These are phyloP conservation scores for Talaromyces funiculosus DNA, from an alignment of 2,329 filamentous ascomycete species.

Conservation along the genomic window DNA sequence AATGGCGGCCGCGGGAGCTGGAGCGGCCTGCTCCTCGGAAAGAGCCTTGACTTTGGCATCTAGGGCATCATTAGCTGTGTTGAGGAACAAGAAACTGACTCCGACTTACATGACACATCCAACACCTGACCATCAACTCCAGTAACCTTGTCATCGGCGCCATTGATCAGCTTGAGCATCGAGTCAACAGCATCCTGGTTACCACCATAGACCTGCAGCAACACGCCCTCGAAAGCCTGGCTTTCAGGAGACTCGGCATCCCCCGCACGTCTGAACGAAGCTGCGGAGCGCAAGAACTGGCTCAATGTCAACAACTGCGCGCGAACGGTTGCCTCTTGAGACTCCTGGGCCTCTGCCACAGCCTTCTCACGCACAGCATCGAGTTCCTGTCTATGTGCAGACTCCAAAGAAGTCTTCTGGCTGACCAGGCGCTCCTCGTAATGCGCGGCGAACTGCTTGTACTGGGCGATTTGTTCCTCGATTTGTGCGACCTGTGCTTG, in stretches of 20 bases:
- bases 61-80: conserved; percentile 20
- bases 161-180: conserved; percentile 57
- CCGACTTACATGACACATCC: conserved; percentile 52
- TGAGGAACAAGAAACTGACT: not conserved
- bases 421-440: conserved; percentile 51
- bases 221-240: conserved; percentile 58
- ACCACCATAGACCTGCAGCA: conserved; percentile 59
- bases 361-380: conserved; percentile 48
- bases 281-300: conserved; percentile 58
- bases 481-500: conserved; percentile 52
- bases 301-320: conserved; percentile 54
- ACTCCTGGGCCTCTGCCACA: conserved; percentile 44
- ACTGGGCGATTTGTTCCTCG: conserved; percentile 57
- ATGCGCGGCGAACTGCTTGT: conserved; percentile 55
- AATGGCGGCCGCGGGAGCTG: conserved; percentile 38
- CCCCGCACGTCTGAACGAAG: conserved; percentile 54
- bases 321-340: conserved; percentile 45
- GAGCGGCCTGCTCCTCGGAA: conserved; percentile 38
- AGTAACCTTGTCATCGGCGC: conserved; percentile 52
- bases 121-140: conserved; percentile 52
- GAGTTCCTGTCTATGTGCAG: conserved; percentile 52
- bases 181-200: conserved; percentile 54
- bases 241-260: conserved; percentile 54
- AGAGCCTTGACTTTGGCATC: conserved; percentile 50
- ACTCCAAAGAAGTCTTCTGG: conserved; percentile 52